Conservation (phyloP, 306 rosid genomes). For the Glycyrrhiza uralensis region DNA sequence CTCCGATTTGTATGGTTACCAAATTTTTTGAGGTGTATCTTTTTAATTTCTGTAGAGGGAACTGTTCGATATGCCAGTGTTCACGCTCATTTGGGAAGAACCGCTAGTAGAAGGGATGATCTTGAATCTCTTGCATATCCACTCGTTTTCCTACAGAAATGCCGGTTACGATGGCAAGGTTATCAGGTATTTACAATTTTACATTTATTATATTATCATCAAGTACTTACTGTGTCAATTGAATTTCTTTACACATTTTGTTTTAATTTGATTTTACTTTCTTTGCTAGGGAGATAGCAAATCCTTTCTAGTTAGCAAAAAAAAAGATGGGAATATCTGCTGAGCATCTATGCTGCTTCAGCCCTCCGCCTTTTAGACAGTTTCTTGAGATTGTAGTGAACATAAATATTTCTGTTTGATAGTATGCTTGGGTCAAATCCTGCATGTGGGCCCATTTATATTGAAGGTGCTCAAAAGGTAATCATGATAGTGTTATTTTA, state of each 20-base stretch:
- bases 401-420: constrained; percentile 83
- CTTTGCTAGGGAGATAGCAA: constrained; percentile 70
- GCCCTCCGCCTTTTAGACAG: constrained; percentile 87
- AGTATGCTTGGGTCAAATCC: constrained; percentile 80
- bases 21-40: neutral
- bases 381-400: constrained; percentile 81
- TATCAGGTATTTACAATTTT: no score
- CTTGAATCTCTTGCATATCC: constrained; percentile 91
- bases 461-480: constrained; percentile 93
- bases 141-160: constrained; percentile 76
- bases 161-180: constrained; percentile 86
- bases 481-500: no score
- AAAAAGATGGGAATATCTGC: constrained; percentile 92
- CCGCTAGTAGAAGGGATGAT: no score
- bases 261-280: no score
- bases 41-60: constrained; percentile 48
- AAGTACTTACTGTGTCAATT: neutral
- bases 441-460: constrained; percentile 70
- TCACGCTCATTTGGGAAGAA: no score
- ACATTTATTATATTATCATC: constrained; percentile 13
- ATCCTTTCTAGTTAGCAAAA: constrained; percentile 82
- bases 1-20: constrained; percentile 12
- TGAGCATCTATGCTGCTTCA: constrained; percentile 84
- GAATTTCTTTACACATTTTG: neutral
- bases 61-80: constrained; percentile 92